Percentiles rank a stretch among this genome's conserved stretches.
Conservation (phyloP, 2,329 filamentous ascomycete genomes). For the Colletotrichum liriopes region DNA sequence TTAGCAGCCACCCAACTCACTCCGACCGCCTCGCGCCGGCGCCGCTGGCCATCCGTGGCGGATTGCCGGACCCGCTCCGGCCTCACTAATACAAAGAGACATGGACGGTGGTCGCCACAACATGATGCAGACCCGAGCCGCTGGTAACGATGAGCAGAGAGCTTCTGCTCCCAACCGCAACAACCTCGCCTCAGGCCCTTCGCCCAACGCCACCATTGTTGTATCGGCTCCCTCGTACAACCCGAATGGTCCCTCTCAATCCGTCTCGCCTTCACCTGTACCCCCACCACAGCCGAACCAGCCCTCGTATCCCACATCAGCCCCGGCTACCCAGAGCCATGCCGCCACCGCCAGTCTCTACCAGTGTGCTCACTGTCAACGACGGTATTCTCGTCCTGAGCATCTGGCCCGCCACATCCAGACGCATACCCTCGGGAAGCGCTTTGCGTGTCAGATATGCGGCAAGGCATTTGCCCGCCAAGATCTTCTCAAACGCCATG, state of each 20-base stretch:
- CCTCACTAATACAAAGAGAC: slow-evolving; percentile 13
- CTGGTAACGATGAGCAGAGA: slow-evolving; percentile 27
- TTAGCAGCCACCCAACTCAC: slow-evolving; percentile 18
- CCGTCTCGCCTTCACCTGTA: slow-evolving; percentile 33
- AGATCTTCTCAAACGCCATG: slow-evolving; percentile 68
- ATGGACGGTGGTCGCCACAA: slow-evolving; percentile 15
- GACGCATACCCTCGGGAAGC: slow-evolving; percentile 66
- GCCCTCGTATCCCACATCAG: slow-evolving; percentile 19
- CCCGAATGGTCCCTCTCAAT: slow-evolving; percentile 19
- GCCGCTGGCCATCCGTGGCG: slow-evolving; percentile 32
- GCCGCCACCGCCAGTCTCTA: slow-evolving; percentile 54
- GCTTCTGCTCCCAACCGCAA: slow-evolving; percentile 16
- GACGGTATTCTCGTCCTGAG: slow-evolving; percentile 68
- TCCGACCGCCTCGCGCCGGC: slow-evolving; percentile 22
- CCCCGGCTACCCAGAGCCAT: slow-evolving; percentile 44
- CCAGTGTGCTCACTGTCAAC: slow-evolving; percentile 67
- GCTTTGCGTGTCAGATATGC: slow-evolving; percentile 66
- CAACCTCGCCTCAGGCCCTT: slow-evolving; percentile 19
- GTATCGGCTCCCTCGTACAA: slow-evolving; percentile 26
- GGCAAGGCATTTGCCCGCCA: slow-evolving; percentile 69
- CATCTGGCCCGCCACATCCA: slow-evolving; percentile 68
- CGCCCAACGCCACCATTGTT: slow-evolving; percentile 30
- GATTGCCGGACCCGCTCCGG: slow-evolving; percentile 42
- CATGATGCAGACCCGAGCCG: slow-evolving; percentile 12
- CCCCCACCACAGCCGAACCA: slow-evolving; percentile 15